Conservation (phyloP, 345 rosid species). For the Rubroshorea leprosula region DNA sequence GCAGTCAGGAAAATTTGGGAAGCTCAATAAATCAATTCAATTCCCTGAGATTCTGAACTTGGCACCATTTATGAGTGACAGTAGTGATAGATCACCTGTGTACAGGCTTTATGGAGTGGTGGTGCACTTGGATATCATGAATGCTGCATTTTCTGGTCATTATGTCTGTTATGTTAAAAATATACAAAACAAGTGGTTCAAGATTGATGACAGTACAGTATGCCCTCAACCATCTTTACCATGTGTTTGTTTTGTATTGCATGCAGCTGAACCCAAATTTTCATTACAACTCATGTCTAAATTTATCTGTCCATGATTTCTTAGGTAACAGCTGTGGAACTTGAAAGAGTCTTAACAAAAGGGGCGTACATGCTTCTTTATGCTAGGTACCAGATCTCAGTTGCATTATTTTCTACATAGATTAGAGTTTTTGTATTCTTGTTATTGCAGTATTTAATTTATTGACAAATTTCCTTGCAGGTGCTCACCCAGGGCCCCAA, state of each 20-base stretch:
- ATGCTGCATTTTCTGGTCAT: conserved; percentile 92
- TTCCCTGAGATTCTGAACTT: conserved; percentile 83
- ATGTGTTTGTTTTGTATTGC: too few species aligned
- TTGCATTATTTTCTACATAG: neutral
- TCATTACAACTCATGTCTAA: neutral
- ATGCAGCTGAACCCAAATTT: neutral
- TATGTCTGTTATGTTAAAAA: conserved; percentile 84
- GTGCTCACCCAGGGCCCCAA: conserved; percentile 71
- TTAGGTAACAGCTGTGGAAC: conserved; percentile 70
- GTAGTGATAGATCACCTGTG: conserved; percentile 71
- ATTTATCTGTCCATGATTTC: conserved; percentile 18
- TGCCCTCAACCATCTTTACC: conserved; percentile 16
- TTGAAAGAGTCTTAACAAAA: conserved; percentile 55
- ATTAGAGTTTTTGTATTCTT: conserved; percentile 1
- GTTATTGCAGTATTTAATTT: neutral
- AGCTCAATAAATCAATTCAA: conserved; percentile 75
- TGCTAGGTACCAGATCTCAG: conserved; percentile 51
- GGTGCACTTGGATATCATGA: conserved; percentile 91
- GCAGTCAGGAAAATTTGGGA: conserved; percentile 94
- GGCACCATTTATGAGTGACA: conserved; percentile 85
- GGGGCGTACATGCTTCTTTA: conserved; percentile 93
- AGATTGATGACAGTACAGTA: conserved; percentile 89
- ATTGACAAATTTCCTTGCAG: conserved; percentile 30
- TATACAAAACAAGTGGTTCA: conserved; percentile 83
- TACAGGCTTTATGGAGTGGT: conserved; percentile 93